phyloP scores from a whole-genome alignment of 441 rosid species.

The Brassica balearica region DNA sequence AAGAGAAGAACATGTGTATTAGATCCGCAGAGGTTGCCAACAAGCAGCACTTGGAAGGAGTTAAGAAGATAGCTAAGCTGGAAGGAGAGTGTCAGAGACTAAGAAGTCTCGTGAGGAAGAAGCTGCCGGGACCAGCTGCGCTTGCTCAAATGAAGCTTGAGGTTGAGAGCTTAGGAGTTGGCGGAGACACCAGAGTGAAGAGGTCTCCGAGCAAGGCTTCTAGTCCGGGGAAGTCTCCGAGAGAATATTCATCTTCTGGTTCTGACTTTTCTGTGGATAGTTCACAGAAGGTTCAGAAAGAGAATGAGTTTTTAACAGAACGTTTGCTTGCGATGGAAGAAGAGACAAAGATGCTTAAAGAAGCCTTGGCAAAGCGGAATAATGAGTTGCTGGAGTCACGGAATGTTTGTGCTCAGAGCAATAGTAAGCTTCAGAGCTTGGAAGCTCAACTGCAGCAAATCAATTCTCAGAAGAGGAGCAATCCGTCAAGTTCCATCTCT shows the following conservation, averaged over 20 bases:
- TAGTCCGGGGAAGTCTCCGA: constrained; percentile 62
- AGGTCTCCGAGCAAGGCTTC: constrained; percentile 74
- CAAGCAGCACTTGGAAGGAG: constrained; percentile 90
- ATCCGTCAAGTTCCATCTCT: constrained; percentile 66
- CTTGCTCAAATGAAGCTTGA: constrained; percentile 97
- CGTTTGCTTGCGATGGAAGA: constrained; percentile 87
- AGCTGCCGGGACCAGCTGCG: constrained; percentile 98
- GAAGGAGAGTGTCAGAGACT: constrained; percentile 96
- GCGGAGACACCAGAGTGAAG: constrained; percentile 73
- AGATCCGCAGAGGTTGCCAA: constrained; percentile 88
- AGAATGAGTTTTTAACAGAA: constrained; percentile 77
- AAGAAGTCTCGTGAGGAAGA: constrained; percentile 90
- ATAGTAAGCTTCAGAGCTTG: constrained; percentile 76
- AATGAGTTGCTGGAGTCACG: constrained; percentile 86
- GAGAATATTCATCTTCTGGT: constrained; percentile 40
- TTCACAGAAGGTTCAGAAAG: constrained; percentile 61
- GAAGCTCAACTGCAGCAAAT: constrained; percentile 70
- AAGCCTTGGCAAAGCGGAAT: constrained; percentile 90
- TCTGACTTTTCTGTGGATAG: constrained; percentile 70
- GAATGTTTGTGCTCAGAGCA: constrained; percentile 76
- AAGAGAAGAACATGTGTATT: constrained; percentile 95
- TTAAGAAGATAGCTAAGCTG: constrained; percentile 84
- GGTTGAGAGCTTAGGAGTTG: constrained; percentile 82
- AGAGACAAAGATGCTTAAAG: constrained; percentile 95
- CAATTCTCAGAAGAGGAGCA: constrained; percentile 58